Percentiles rank a stretch among this genome's conserved stretches.
These are phyloP conservation scores for Talaromyces funiculosus DNA, from an alignment of 2,329 filamentous ascomycete genomes.

Conservation along the genomic window DNA sequence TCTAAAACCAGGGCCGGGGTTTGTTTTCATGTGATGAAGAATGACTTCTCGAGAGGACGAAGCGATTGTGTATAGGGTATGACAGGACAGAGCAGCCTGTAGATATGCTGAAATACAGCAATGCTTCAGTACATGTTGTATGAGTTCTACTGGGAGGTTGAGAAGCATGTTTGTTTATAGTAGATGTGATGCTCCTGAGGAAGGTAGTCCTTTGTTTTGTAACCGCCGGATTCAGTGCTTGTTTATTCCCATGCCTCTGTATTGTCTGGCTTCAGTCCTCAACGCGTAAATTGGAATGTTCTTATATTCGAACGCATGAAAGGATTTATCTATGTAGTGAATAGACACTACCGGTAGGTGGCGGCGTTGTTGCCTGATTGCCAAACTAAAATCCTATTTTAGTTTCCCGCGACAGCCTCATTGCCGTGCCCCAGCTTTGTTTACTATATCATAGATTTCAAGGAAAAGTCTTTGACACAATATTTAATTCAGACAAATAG, in stretches of 20 bases:
- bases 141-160: slow-evolving; percentile 35
- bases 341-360: background rate
- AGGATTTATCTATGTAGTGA: background rate
- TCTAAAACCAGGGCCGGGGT: slow-evolving; percentile 26
- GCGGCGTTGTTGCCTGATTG: slow-evolving; percentile 5
- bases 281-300: background rate
- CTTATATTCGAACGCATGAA: background rate
- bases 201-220: background rate
- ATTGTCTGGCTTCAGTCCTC: background rate
- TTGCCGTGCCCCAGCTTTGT: background rate
- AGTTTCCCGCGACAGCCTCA: background rate
- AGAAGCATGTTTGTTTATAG: slow-evolving; percentile 23
- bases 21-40: slow-evolving; percentile 30
- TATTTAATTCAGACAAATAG: slow-evolving; percentile 1
- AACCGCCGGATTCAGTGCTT: background rate
- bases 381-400: background rate
- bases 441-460: background rate
- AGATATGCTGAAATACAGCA: slow-evolving; percentile 33
- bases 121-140: slow-evolving; percentile 33
- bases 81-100: slow-evolving; percentile 33
- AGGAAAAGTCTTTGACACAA: background rate
- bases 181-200: background rate
- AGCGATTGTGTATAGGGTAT: slow-evolving; percentile 31
- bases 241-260: background rate
- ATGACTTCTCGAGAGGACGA: slow-evolving; percentile 30